A percentile compares a stretch with the other conserved stretches of the same genome.
phyloP scores from a whole-genome alignment of 495 filamentous ascomycete species.

The Penicillium salamii region DNA sequence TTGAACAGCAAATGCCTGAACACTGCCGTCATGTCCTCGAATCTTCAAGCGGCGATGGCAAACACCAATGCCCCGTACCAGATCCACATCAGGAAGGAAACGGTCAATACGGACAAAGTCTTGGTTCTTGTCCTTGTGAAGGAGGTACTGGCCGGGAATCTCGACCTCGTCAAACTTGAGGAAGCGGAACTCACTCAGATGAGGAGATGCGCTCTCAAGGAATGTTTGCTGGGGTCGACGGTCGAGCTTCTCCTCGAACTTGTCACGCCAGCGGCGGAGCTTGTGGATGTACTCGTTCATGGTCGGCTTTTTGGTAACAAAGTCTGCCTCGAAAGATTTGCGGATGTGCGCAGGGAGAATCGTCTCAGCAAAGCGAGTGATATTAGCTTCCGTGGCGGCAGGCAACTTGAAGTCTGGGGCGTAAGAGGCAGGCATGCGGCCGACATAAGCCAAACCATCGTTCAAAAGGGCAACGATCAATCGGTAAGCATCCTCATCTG shows the following conservation, averaged over 20 bases:
- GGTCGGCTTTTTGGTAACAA: constrained; percentile 87
- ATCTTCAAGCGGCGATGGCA: constrained; percentile 93
- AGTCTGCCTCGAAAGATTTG: constrained; percentile 92
- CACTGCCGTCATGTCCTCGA: constrained; percentile 93
- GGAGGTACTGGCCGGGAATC: constrained; percentile 93
- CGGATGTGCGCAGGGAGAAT: constrained; percentile 91
- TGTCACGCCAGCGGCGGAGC: constrained; percentile 91
- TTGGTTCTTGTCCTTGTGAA: constrained; percentile 96
- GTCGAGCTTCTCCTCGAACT: constrained; percentile 97
- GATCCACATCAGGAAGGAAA: constrained; percentile 89
- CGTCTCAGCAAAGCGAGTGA: constrained; percentile 93
- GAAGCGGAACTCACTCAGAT: constrained; percentile 94
- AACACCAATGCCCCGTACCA: constrained; percentile 81
- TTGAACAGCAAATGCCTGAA: constrained; percentile 93
- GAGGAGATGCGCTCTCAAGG: constrained; percentile 78
- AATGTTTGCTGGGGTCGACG: constrained; percentile 66
- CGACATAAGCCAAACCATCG: constrained; percentile 85
- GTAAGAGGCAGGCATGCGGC: constrained; percentile 79
- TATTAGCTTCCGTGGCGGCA: constrained; percentile 86
- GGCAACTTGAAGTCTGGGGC: constrained; percentile 90
- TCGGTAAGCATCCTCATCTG: constrained; percentile 96
- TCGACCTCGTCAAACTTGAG: constrained; percentile 98
- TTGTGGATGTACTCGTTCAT: constrained; percentile 98
- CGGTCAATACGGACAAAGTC: constrained; percentile 96
- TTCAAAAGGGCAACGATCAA: constrained; percentile 97